Base-by-base conservation (phyloP, 1,284 basidiomycete genomes). In the Pseudozyma hubeiensis region DNA sequence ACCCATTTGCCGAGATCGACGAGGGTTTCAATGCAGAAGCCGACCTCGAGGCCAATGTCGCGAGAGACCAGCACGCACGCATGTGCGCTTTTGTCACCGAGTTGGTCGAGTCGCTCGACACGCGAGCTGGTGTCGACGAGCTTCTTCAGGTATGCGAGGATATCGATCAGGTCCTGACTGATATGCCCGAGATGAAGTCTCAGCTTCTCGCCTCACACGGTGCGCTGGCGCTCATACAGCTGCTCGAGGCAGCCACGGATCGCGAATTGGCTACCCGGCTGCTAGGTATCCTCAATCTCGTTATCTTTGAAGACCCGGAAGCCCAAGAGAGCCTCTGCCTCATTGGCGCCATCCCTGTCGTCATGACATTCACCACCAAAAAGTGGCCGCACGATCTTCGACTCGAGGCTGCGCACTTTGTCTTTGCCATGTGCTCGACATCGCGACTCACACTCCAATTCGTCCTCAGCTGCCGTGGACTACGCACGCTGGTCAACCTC, bases 241-340 rank as follows among this genome's bases (percentile, higher is more conserved):
- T 97, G 0, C 86, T 99, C 39, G 95, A 97, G 85, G 89, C 90
- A 14, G 90, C 91, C 57, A 82, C 87, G 63, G 91, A 91, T 16
- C 87, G 93, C 59, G 94, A 97, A 66, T 91, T 96, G 3, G 89
- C 91, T 30, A 89, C 93, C 84, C 91, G 91, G 78, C 84, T 97
- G 35, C 86, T 99, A 69, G 91, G 93, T 73, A 92, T 97, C 61
- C 90, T 97, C 77, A 98, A 98, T 80, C 84, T 93, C 83, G 90
- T 98, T 69, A 93, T 97, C 44, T 92, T 89, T 0, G 88, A 89
- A 7, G 93, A 97, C 79, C 87, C 93, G 47, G 92, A 91, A 11
- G 91, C 93, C 77, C 87, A 98, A 75, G 96, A 99, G 85, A 94
- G 93, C 69, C 93, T 98, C 85, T 98, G 96, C 85, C 86, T 97